Conservation (phyloP, 2,329 filamentous ascomycete species). For the Teratosphaeria nubilosa region DNA sequence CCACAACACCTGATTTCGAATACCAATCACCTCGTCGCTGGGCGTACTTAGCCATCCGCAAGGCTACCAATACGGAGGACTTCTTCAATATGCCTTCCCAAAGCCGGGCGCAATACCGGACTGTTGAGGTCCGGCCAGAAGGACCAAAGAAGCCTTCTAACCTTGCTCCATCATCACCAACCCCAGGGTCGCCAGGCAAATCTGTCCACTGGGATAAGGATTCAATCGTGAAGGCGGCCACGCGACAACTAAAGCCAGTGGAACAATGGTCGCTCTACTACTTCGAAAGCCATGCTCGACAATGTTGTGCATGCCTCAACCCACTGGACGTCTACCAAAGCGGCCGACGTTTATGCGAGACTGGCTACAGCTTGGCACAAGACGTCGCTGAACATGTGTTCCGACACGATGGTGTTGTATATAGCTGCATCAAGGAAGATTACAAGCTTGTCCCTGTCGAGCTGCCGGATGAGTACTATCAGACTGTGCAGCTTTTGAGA, state of each 20-base stretch:
- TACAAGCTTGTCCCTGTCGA: slow-evolving; percentile 37
- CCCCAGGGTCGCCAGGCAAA: slow-evolving; percentile 6
- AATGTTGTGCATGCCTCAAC: slow-evolving; percentile 35
- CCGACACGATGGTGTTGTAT: slow-evolving; percentile 24
- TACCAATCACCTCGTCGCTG: background rate
- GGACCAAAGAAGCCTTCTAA: slow-evolving; percentile 11
- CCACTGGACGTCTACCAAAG: slow-evolving; percentile 33
- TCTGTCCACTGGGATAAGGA: slow-evolving; percentile 20
- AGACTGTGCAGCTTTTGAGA: slow-evolving; percentile 31
- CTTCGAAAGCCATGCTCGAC: slow-evolving; percentile 38
- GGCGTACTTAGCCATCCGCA: background rate
- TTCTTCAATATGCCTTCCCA: slow-evolving; percentile 6
- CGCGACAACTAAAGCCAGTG: slow-evolving; percentile 30
- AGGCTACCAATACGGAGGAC: background rate
- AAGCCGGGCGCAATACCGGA: slow-evolving; percentile 11
- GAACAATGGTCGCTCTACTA: slow-evolving; percentile 39
- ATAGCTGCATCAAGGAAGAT: slow-evolving; percentile 20
- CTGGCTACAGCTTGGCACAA: slow-evolving; percentile 35
- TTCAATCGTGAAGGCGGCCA: slow-evolving; percentile 20
- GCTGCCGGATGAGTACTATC: slow-evolving; percentile 32
- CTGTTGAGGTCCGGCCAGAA: slow-evolving; percentile 18
- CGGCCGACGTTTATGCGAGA: slow-evolving; percentile 33
- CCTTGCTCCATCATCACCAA: slow-evolving; percentile 13
- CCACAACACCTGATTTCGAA: background rate
- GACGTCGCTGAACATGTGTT: slow-evolving; percentile 37